phyloP scores from a whole-genome alignment of 768 basidiomycete species.

The Boletus barrowsii region DNA sequence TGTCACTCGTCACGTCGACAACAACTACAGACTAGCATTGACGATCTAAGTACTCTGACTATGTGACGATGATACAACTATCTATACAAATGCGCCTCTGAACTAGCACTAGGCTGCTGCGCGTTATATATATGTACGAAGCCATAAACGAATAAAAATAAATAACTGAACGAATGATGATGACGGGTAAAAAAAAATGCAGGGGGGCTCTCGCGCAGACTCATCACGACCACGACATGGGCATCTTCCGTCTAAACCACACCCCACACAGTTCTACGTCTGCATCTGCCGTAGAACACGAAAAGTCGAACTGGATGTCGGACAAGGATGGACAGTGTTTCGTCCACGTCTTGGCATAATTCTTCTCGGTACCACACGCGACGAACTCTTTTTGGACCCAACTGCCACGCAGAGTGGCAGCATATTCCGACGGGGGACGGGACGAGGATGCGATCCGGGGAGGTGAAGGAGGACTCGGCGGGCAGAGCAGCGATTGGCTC shows the following conservation, averaged over 20 bases:
- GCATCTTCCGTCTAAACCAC: constrained; percentile 28
- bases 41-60: no score
- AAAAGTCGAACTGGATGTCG: constrained; percentile 32
- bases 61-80: not conserved
- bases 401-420: not conserved
- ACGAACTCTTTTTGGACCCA: constrained; percentile 26
- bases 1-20: no score
- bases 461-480: constrained; percentile 9
- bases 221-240: constrained; percentile 5
- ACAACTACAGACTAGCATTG: no score
- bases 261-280: constrained; percentile 31
- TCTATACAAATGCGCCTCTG: not conserved
- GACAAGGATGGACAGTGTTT: constrained; percentile 23
- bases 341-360: constrained; percentile 30
- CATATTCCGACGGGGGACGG: not conserved
- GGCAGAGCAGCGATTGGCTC: not conserved
- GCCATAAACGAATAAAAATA: not conserved
- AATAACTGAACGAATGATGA: not conserved
- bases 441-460: not conserved
- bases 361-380: constrained; percentile 22
- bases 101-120: not conserved
- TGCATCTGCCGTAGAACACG: constrained; percentile 21
- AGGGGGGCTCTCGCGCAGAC: not conserved
- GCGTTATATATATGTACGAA: not conserved
- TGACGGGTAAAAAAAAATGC: not conserved